Conservation (phyloP, 2,329 filamentous ascomycete genomes). For the Botrytis pseudocinerea region DNA sequence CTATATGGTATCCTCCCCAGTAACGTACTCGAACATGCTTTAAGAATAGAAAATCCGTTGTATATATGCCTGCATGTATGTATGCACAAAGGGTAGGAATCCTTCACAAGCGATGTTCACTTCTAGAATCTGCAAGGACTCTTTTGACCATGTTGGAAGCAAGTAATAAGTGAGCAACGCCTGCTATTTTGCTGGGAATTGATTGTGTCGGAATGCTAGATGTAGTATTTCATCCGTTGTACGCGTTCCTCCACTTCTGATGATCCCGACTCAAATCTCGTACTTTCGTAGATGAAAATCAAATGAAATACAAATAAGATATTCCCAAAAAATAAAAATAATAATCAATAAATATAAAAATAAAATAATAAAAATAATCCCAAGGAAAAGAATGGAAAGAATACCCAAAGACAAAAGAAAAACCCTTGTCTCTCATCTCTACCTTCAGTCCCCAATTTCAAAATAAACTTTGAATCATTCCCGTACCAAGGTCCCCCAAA, state of each 20-base stretch:
- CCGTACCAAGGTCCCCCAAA: background rate
- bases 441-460: background rate
- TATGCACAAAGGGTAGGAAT: background rate
- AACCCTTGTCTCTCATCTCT: background rate
- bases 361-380: background rate
- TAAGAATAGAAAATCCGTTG: background rate
- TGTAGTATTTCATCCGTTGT: background rate
- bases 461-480: constrained; percentile 5
- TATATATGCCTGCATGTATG: background rate
- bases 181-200: background rate
- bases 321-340: background rate
- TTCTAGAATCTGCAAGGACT: background rate
- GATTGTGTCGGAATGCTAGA: background rate
- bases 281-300: background rate
- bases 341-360: no score
- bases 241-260: background rate
- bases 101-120: background rate
- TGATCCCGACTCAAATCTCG: background rate
- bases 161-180: background rate
- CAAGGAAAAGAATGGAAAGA: background rate
- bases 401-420: background rate
- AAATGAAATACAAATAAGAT: background rate
- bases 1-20: background rate
- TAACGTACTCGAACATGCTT: background rate
- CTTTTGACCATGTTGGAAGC: background rate